These are phyloP conservation scores for Dichotomopilus funicola DNA, from an alignment of 2,329 filamentous ascomycete species.

Conservation along the genomic window DNA sequence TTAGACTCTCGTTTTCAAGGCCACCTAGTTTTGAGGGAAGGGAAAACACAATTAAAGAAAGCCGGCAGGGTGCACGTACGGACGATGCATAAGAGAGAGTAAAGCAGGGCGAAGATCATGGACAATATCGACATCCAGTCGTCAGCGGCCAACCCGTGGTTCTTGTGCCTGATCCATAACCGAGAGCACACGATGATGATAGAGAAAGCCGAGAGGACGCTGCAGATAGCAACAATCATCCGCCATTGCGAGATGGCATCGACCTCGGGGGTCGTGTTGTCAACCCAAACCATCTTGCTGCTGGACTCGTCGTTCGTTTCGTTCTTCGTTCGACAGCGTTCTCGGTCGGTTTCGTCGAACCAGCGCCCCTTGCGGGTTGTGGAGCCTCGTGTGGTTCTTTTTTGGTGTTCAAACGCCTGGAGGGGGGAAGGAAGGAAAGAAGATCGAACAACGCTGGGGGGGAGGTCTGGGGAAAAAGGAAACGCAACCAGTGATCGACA, in stretches of 20 bases:
- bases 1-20: too few relatives aligned
- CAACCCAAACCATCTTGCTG: slow-evolving; percentile 43
- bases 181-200: slow-evolving; percentile 35
- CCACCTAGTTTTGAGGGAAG: too few relatives aligned
- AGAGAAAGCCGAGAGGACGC: slow-evolving; percentile 39
- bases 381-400: background rate
- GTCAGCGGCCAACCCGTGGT: slow-evolving; percentile 40
- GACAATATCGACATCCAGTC: slow-evolving; percentile 39
- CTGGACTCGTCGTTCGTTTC: background rate
- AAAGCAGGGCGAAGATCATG: slow-evolving; percentile 41
- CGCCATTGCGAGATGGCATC: slow-evolving; percentile 42
- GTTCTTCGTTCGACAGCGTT: too few relatives aligned
- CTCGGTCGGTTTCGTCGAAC: too few relatives aligned
- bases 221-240: slow-evolving; percentile 43
- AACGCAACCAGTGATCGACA: background rate
- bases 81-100: slow-evolving; percentile 44
- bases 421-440: background rate
- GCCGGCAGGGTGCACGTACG: slow-evolving; percentile 32
- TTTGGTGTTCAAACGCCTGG: background rate
- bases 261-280: slow-evolving; percentile 41
- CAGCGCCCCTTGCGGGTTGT: too few relatives aligned
- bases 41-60: background rate
- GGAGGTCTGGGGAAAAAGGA: background rate
- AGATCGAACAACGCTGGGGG: background rate
- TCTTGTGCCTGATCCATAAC: slow-evolving; percentile 36